Evolutionary conservation across 305 asterid species (phyloP).

Genomic region (Stenogyne calaminthoides): DNA sequence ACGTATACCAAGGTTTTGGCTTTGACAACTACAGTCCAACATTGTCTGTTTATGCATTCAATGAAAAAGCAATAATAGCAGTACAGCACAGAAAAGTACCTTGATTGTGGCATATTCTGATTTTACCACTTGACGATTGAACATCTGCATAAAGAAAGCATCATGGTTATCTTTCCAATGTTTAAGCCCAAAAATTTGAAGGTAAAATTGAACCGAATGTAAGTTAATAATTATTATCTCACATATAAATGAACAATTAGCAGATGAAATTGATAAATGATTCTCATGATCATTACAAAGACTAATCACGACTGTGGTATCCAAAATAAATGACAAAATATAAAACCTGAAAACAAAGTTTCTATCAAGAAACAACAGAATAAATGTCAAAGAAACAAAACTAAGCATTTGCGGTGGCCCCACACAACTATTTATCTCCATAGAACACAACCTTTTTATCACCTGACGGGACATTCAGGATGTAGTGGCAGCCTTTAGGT

Average conservation of each 20-base stretch:
- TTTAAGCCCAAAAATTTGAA: background rate
- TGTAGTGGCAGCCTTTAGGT: slow-evolving; percentile 78
- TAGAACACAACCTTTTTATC: slow-evolving; percentile 74
- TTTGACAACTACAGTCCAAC: background rate
- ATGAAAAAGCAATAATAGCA: background rate
- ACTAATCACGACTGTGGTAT: background rate
- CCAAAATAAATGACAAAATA: background rate
- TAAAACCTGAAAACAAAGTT: background rate
- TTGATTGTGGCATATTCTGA: slow-evolving; percentile 92
- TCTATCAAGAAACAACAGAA: background rate
- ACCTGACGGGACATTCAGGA: slow-evolving; percentile 63
- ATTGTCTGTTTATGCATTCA: background rate
- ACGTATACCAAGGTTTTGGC: background rate
- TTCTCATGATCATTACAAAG: background rate
- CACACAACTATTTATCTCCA: slow-evolving; percentile 1
- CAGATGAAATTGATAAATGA: background rate
- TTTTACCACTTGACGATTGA: slow-evolving; percentile 88
- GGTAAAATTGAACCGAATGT: background rate
- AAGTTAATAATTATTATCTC: background rate
- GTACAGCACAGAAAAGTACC: slow-evolving; percentile 44
- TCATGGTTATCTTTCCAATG: slow-evolving; percentile 8
- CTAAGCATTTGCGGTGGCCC: background rate
- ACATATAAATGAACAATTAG: background rate
- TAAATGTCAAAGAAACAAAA: background rate
- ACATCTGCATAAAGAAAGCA: slow-evolving; percentile 63